Conservation (phyloP, 139 green algal species). For the Chlorella vulgaris region DNA sequence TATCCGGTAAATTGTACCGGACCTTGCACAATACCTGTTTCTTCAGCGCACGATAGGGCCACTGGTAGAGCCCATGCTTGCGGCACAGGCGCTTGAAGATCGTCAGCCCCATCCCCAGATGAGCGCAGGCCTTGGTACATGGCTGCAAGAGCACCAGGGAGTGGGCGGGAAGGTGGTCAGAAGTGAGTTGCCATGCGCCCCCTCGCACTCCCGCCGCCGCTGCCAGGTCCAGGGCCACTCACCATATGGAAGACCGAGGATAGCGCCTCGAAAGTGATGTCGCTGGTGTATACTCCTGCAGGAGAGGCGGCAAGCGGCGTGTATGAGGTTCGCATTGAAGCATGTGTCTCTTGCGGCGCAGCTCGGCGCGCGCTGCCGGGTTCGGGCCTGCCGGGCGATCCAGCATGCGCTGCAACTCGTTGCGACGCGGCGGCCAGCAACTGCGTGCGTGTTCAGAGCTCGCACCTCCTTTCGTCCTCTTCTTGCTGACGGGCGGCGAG, state of each 20-base stretch:
- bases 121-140: conserved; percentile 12
- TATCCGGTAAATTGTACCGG: too few relatives aligned
- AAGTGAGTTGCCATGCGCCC: too few relatives aligned
- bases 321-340: too few relatives aligned
- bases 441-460: too few relatives aligned
- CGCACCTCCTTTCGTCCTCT: background rate
- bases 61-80: conserved; percentile 11
- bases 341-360: too few relatives aligned
- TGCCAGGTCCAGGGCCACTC: too few relatives aligned
- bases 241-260: background rate
- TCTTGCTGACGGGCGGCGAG: background rate
- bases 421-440: too few relatives aligned
- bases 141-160: background rate
- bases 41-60: conserved; percentile 11
- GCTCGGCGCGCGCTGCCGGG: too few relatives aligned
- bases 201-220: too few relatives aligned
- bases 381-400: too few relatives aligned
- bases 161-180: background rate
- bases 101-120: conserved; percentile 4
- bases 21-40: too few relatives aligned
- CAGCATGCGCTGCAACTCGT: too few relatives aligned
- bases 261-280: background rate
- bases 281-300: background rate
- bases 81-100: conserved; percentile 25
- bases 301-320: background rate